Conservation (phyloP, 371 early-diverging fungal species). For the Modicella reniformis region DNA sequence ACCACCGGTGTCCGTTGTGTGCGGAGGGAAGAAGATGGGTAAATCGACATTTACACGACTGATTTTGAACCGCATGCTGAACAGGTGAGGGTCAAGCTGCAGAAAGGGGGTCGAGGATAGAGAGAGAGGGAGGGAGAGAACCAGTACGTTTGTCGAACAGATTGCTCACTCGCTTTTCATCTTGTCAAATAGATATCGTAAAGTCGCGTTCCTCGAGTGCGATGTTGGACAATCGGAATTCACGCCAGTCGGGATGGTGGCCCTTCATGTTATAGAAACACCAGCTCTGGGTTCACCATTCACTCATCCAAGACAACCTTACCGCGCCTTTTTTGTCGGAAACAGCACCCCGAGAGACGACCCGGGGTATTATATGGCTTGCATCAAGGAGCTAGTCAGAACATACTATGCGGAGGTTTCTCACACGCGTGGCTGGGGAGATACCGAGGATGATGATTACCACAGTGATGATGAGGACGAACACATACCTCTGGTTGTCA, state of each 20-base stretch:
- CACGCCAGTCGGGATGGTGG: constrained; percentile 75
- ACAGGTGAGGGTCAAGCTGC: constrained; percentile 61
- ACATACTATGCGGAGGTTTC: constrained; percentile 62
- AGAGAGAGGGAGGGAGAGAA: background rate
- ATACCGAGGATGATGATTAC: constrained; percentile 40
- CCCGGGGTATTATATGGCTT: constrained; percentile 75
- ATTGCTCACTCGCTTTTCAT: background rate
- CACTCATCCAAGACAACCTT: constrained; percentile 72
- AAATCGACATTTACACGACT: constrained; percentile 80
- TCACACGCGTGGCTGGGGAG: constrained; percentile 34
- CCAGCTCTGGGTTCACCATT: constrained; percentile 84
- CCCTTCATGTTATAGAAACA: constrained; percentile 70
- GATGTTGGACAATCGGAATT: constrained; percentile 88
- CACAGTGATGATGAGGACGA: constrained; percentile 42
- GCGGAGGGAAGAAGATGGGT: constrained; percentile 79
- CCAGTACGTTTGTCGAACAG: background rate
- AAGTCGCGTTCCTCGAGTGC: constrained; percentile 81
- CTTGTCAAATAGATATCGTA: constrained; percentile 54
- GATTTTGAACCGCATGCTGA: constrained; percentile 73
- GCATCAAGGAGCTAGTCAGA: constrained; percentile 63
- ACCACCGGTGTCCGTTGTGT: constrained; percentile 63
- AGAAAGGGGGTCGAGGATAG: too few species aligned
- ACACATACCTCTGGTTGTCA: constrained; percentile 77
- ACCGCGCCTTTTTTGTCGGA: constrained; percentile 75
- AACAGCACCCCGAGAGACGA: constrained; percentile 69